phyloP scores from a whole-genome alignment of 2,329 filamentous ascomycete genomes.

The Aureobasidium lini region DNA sequence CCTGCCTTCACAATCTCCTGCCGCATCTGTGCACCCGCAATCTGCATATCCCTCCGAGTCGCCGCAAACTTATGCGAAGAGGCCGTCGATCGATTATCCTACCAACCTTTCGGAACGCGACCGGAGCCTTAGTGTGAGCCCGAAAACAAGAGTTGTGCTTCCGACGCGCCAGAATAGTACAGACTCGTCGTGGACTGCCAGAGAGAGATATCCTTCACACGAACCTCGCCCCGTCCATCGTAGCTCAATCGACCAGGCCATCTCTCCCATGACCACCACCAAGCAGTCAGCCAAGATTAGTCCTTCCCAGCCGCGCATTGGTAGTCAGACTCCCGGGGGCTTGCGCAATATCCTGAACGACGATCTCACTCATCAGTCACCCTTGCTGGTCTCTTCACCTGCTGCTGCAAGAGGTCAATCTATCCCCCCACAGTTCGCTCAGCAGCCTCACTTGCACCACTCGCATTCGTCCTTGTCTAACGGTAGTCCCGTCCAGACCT shows the following conservation, averaged over 20 bases:
- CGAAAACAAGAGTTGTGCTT: slow-evolving; percentile 51
- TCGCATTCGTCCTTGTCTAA: slow-evolving; percentile 3
- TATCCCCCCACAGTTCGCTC: not conserved
- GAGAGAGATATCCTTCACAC: not conserved
- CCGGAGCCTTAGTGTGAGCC: slow-evolving; percentile 66
- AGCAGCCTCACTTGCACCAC: slow-evolving; percentile 8
- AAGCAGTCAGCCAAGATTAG: slow-evolving; percentile 3
- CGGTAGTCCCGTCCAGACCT: not conserved
- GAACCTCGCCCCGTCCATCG: not conserved
- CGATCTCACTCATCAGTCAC: not conserved
- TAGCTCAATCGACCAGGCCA: slow-evolving; percentile 6
- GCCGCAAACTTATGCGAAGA: slow-evolving; percentile 20
- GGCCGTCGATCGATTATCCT: slow-evolving; percentile 29
- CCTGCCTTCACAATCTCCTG: slow-evolving; percentile 23
- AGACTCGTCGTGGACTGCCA: not conserved
- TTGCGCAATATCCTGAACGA: slow-evolving; percentile 11
- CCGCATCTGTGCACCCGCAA: slow-evolving; percentile 15
- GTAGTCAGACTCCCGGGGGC: slow-evolving; percentile 5
- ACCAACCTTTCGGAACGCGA: slow-evolving; percentile 51
- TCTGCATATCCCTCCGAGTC: slow-evolving; percentile 35
- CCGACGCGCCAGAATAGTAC: slow-evolving; percentile 24
- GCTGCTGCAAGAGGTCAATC: not conserved
- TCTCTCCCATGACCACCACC: slow-evolving; percentile 10
- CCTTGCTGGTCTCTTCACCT: slow-evolving; percentile 5
- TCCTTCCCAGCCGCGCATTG: not conserved